Evolutionary conservation across 768 basidiomycete genomes (phyloP).

Genomic region (Trametes cubensis): DNA sequence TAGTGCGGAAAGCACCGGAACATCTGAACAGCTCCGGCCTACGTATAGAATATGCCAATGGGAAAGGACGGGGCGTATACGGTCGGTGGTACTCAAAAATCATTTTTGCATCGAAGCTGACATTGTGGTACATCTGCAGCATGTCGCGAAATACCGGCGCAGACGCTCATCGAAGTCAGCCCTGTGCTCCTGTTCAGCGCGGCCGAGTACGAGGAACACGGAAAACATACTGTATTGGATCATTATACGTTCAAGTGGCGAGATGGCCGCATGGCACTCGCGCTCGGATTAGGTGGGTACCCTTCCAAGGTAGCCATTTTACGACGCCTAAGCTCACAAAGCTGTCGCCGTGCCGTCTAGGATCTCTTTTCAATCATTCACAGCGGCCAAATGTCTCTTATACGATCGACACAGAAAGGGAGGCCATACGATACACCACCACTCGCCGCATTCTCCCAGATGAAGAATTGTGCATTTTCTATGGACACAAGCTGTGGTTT

Average conservation of each 20-base stretch:
- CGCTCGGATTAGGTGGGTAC: conserved; percentile 68
- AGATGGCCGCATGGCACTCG: conserved; percentile 75
- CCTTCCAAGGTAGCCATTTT: not conserved
- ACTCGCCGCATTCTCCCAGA: conserved; percentile 51
- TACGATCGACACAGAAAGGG: conserved; percentile 50
- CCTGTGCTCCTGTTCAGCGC: conserved; percentile 79
- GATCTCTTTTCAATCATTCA: conserved; percentile 84
- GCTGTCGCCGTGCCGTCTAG: conserved; percentile 39
- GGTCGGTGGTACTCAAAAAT: conserved; percentile 42
- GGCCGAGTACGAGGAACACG: conserved; percentile 70
- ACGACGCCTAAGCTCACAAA: not conserved
- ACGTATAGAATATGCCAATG: conserved; percentile 44
- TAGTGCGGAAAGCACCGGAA: conserved; percentile 24
- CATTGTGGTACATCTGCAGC: conserved; percentile 38
- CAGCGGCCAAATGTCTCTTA: conserved; percentile 71
- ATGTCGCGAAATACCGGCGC: conserved; percentile 52
- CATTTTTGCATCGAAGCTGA: not conserved
- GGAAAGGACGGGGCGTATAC: conserved; percentile 66
- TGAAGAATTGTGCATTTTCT: conserved; percentile 82
- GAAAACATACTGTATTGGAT: conserved; percentile 65
- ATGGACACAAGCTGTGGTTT: conserved; percentile 71
- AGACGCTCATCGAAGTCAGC: conserved; percentile 78
- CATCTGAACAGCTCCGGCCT: conserved; percentile 53
- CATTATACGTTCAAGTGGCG: conserved; percentile 79
- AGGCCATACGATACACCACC: conserved; percentile 67